These are phyloP conservation scores for Chaetothyriales sp. DNA, from an alignment of 2,329 filamentous ascomycete species.

Conservation along the genomic window DNA sequence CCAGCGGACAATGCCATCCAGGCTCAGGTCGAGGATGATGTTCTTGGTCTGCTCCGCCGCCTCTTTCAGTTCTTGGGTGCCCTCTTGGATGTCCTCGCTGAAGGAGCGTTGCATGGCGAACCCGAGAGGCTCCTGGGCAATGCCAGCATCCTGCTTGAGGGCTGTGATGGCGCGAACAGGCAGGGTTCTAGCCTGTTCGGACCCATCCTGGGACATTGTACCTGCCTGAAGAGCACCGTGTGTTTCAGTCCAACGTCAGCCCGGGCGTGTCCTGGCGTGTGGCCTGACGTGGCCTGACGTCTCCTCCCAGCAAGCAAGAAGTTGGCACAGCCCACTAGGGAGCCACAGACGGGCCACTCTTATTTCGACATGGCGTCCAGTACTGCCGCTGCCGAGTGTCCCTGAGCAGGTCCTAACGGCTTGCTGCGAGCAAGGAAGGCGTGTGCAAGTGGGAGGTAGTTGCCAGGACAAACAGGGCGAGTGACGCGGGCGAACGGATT, in stretches of 20 bases:
- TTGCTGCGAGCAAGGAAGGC: neutral
- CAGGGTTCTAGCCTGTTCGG: slow-evolving; percentile 23
- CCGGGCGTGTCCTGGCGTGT: too few relatives aligned
- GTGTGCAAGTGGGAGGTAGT: neutral
- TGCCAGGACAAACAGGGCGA: neutral
- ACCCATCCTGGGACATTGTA: slow-evolving; percentile 29
- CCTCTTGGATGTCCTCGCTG: slow-evolving; percentile 81
- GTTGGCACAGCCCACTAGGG: neutral
- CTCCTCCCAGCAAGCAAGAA: neutral
- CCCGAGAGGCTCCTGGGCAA: slow-evolving; percentile 7
- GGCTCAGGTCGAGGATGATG: slow-evolving; percentile 82
- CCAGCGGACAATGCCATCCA: slow-evolving; percentile 85
- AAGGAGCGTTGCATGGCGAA: slow-evolving; percentile 44
- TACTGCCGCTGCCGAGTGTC: neutral
- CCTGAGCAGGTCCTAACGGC: neutral
- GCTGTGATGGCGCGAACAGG: slow-evolving; percentile 31
- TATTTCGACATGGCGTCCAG: neutral
- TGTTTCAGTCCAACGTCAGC: neutral
- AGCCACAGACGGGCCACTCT: neutral
- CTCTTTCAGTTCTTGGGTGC: slow-evolving; percentile 84
- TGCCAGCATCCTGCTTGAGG: slow-evolving; percentile 29
- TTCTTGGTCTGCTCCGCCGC: slow-evolving; percentile 94
- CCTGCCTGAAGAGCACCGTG: neutral
- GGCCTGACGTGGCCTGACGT: too few relatives aligned
- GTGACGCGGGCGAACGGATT: neutral